Conservation (phyloP, 2,329 filamentous ascomycete genomes). For the Tolypocladium tropicale region DNA sequence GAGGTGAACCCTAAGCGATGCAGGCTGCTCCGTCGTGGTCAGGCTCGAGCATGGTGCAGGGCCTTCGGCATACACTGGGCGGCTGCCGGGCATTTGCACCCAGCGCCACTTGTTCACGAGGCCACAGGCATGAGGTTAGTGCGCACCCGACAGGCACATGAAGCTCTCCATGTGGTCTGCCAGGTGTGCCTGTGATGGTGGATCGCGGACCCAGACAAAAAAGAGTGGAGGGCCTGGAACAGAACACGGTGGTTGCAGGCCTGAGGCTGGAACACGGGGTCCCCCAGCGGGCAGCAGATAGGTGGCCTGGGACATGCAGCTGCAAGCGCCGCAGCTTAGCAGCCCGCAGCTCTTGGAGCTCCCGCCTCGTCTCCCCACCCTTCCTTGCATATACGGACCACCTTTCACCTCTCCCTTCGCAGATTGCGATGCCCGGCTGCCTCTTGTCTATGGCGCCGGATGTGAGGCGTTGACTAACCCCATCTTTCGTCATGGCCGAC, state of each 20-base stretch:
- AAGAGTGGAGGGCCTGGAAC: background rate
- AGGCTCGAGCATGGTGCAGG: too few species aligned
- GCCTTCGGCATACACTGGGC: background rate
- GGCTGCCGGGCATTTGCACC: background rate
- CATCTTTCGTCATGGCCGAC: constrained; percentile 12
- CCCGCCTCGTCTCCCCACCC: background rate
- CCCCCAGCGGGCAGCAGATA: background rate
- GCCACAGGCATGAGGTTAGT: background rate
- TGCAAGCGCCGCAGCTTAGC: background rate
- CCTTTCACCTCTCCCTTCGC: background rate
- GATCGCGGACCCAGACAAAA: too few species aligned
- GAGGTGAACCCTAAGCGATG: background rate
- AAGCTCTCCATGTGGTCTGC: background rate
- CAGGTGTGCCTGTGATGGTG: background rate
- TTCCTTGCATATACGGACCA: background rate
- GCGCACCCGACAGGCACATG: background rate
- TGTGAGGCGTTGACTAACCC: background rate
- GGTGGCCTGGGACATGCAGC: background rate
- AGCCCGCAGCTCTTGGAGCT: background rate
- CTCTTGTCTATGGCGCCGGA: background rate
- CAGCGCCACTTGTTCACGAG: background rate
- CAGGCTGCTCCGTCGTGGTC: background rate
- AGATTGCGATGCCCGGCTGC: background rate
- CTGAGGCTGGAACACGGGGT: background rate
- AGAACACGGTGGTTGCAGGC: background rate